Base-by-base conservation (phyloP, 2,329 filamentous ascomycete genomes). In the Kalaharituber pfeilii region DNA sequence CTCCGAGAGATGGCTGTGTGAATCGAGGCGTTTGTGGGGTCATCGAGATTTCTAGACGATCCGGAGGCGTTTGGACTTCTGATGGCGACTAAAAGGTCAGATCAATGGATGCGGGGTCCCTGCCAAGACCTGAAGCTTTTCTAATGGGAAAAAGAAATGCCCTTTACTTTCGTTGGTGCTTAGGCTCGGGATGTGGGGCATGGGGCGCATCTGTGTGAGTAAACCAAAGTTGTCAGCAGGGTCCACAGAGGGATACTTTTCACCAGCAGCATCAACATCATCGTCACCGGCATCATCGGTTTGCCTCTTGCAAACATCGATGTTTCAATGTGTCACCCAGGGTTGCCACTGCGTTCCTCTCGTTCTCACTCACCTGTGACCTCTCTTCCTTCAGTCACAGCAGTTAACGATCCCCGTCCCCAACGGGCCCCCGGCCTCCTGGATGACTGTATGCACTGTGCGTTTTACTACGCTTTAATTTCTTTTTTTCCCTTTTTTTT, bases 391-490 rank as follows among this genome's bases (percentile, higher is more conserved):
- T n/a, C n/a, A n/a, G n/a, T n/a, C n/a, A n/a, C n/a, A n/a, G n/a
- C n/a, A n/a, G n/a, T n/a, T n/a, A n/a, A n/a, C n/a, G n/a, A n/a
- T n/a, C n/a, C n/a, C n/a, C n/a, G n/a, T n/a, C n/a, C n/a, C n/a
- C n/a, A n/a, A n/a, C n/a, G n/a, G n/a, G n/a, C n/a, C n/a, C n/a
- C n/a, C n/a, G n/a, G n/a, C n/a, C n/a, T n/a, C n/a, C n/a, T n/a
- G n/a, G n/a, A n/a, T n/a, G n/a, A n/a, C n/a, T 26, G 20, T 29
- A 24, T 50, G 18, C n/a, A n/a, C 33, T 26, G 9, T 33, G 36
- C 30, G 50, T 30, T 33, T 42, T 45, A 52, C 42, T 53, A 49
- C 47, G 5, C 8, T 50, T 50, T 24, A 9, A 8, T 45, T n/a
- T n/a, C n/a, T n/a, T n/a, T n/a, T n/a, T n/a, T n/a, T n/a, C n/a